phyloP scores from a whole-genome alignment of 192 early-diverging fungal species.

The Coemansia sp. region DNA sequence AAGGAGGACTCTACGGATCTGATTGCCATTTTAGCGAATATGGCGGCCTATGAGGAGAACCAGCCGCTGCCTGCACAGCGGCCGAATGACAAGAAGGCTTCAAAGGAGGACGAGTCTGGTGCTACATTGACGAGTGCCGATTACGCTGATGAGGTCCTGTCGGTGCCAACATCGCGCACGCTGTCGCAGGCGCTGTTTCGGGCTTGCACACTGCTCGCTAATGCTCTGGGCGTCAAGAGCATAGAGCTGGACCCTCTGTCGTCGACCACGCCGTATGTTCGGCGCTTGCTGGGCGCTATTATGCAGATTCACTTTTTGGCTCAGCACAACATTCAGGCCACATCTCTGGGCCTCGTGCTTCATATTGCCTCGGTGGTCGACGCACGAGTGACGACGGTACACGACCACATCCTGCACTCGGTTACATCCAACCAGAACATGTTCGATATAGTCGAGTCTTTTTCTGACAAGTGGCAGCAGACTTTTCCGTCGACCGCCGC shows the following conservation, averaged over 20 bases:
- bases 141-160: slow-evolving; percentile 2
- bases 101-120: background rate
- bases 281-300: slow-evolving; percentile 44
- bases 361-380: slow-evolving; percentile 50
- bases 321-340: slow-evolving; percentile 52
- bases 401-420: slow-evolving; percentile 36
- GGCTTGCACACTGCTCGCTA: slow-evolving; percentile 39
- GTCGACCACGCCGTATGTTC: slow-evolving; percentile 42
- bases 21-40: slow-evolving; percentile 51
- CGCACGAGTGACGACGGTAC: slow-evolving; percentile 41
- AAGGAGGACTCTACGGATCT: slow-evolving; percentile 54
- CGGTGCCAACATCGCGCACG: slow-evolving; percentile 43
- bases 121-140: background rate
- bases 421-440: slow-evolving; percentile 10
- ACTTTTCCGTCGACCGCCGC: slow-evolving; percentile 42
- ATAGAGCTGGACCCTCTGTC: slow-evolving; percentile 52
- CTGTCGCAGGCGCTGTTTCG: slow-evolving; percentile 46
- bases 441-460: slow-evolving; percentile 22
- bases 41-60: slow-evolving; percentile 46
- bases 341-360: slow-evolving; percentile 49
- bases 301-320: slow-evolving; percentile 55
- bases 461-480: slow-evolving; percentile 40
- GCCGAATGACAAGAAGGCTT: background rate
- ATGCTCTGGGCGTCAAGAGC: slow-evolving; percentile 25
- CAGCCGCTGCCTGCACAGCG: slow-evolving; percentile 16